Evolutionary conservation across 257 asterid genomes (phyloP).

Genomic region (Ballota nigra): DNA sequence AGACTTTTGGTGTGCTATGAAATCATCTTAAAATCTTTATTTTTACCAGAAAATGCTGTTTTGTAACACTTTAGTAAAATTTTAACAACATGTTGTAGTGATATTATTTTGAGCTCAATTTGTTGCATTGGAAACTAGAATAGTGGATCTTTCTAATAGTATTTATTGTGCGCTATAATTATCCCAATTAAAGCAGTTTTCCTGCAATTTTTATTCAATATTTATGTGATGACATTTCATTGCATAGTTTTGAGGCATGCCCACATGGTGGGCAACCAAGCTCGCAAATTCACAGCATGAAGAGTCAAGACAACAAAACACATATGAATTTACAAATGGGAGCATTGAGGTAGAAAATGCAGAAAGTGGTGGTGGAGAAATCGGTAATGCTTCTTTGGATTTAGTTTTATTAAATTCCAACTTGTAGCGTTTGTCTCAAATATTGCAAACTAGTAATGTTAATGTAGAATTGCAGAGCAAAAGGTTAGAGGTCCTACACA

Average conservation of each 20-base stretch:
- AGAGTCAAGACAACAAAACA: not conserved
- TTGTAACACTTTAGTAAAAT: no score
- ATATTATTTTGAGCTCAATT: no score
- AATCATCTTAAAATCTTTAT: no score
- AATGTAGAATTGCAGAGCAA: not conserved
- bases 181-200: no score
- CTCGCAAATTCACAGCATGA: not conserved
- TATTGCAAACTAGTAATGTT: not conserved
- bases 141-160: no score
- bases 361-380: not conserved
- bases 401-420: not conserved
- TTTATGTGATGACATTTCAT: no score
- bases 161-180: no score
- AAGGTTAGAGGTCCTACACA: conserved; percentile 7
- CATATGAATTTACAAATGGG: not conserved
- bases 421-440: not conserved
- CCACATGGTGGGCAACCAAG: not conserved
- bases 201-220: no score
- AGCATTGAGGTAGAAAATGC: not conserved
- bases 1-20: no score
- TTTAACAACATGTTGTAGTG: not conserved
- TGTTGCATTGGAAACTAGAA: no score
- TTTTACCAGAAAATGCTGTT: no score
- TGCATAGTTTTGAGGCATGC: not conserved
- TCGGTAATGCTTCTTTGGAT: not conserved